These are phyloP conservation scores for Sugiyamaella smithiae DNA, from an alignment of 805 yeast species.

Conservation along the genomic window DNA sequence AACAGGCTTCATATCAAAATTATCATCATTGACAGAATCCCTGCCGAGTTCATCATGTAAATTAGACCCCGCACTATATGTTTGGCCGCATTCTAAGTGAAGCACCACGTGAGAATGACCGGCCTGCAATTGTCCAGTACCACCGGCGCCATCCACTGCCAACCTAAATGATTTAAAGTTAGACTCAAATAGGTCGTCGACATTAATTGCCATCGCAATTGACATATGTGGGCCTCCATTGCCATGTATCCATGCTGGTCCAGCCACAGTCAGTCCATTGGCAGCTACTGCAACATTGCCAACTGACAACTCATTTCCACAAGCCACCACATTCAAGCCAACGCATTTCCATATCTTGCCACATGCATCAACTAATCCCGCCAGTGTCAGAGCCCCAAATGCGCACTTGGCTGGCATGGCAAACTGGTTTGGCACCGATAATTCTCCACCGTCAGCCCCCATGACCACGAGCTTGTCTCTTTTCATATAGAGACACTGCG, in stretches of 20 bases:
- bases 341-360: neutral
- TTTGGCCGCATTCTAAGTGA: neutral
- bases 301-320: neutral
- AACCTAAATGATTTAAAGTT: too few relatives aligned
- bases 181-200: too few relatives aligned
- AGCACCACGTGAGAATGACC: neutral
- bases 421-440: neutral
- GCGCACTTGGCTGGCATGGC: neutral
- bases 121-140: too few relatives aligned
- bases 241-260: neutral
- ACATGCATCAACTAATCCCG: neutral
- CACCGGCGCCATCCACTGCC: neutral
- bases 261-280: neutral
- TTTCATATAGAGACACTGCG: neutral
- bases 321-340: neutral
- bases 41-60: neutral
- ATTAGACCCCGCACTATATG: neutral
- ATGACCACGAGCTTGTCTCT: neutral
- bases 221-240: neutral
- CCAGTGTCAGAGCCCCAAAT: neutral
- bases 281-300: neutral
- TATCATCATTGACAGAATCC: neutral
- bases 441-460: neutral
- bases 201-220: neutral
- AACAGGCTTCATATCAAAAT: neutral